These are phyloP conservation scores for Eucalyptus virginea DNA, from an alignment of 345 rosid species.

Conservation along the genomic window DNA sequence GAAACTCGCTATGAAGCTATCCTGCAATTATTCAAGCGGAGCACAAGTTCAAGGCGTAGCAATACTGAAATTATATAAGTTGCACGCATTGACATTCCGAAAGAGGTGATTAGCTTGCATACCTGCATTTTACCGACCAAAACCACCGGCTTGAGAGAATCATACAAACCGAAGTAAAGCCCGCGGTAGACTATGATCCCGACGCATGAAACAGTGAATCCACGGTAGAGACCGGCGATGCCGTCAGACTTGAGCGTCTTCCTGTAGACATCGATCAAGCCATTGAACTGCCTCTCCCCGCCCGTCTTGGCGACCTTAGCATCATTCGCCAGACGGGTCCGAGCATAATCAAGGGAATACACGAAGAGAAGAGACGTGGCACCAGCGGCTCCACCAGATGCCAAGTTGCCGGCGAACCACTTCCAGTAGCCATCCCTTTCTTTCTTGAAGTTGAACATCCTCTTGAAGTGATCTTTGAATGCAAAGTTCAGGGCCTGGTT, in stretches of 20 bases:
- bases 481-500: constrained; percentile 47
- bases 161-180: constrained; percentile 59
- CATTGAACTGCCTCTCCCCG: constrained; percentile 50
- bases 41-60: not conserved
- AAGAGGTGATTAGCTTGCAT: not conserved
- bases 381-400: constrained; percentile 60
- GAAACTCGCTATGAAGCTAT: constrained; percentile 77
- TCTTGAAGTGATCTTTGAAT: constrained; percentile 45
- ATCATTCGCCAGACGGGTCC: constrained; percentile 48
- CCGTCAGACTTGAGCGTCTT: constrained; percentile 48
- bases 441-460: constrained; percentile 47
- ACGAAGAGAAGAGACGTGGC: constrained; percentile 48
- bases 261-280: constrained; percentile 44
- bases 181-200: constrained; percentile 16
- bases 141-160: constrained; percentile 53
- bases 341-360: constrained; percentile 45
- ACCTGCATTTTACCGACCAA: constrained; percentile 39
- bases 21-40: constrained; percentile 21
- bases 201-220: constrained; percentile 28
- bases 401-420: constrained; percentile 61
- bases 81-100: not conserved
- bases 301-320: constrained; percentile 37
- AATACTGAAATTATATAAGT: not conserved
- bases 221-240: constrained; percentile 47
- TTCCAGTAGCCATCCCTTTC: constrained; percentile 53